A percentile compares a stretch with the other conserved stretches of the same genome.
Conservation (phyloP, 768 basidiomycete species). For the Leucocoprinus leucothites region DNA sequence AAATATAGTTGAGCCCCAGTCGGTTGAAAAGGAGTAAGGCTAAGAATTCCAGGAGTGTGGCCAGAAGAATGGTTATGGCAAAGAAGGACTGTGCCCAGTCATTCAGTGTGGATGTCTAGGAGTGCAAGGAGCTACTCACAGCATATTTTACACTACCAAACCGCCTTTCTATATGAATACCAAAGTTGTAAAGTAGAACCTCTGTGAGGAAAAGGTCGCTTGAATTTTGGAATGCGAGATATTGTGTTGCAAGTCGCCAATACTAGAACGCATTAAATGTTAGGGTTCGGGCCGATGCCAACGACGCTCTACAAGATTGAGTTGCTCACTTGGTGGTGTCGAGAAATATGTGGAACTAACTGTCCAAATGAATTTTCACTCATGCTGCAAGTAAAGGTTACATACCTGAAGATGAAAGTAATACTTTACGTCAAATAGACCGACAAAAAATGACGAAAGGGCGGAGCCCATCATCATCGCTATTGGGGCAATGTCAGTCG, state of each 20-base stretch:
- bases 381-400: constrained; percentile 12
- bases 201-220: constrained; percentile 81
- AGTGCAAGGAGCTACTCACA: constrained; percentile 38
- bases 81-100: constrained; percentile 60
- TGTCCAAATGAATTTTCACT: constrained; percentile 25
- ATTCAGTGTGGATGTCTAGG: constrained; percentile 6
- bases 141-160: constrained; percentile 90
- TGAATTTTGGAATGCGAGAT: constrained; percentile 77
- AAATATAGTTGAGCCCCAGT: constrained; percentile 68
- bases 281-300: constrained; percentile 27
- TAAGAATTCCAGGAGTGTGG: constrained; percentile 66
- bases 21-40: constrained; percentile 63
- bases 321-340: constrained; percentile 73
- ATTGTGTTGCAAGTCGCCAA: constrained; percentile 77
- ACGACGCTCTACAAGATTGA: constrained; percentile 5
- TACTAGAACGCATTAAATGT: constrained; percentile 49
- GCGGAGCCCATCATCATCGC: constrained; percentile 77
- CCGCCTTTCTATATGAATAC: constrained; percentile 72
- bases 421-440: constrained; percentile 84
- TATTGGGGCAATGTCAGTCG: constrained; percentile 24
- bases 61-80: constrained; percentile 62
- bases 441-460: constrained; percentile 67
- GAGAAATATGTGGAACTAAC: constrained; percentile 88
- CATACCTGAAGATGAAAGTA: constrained; percentile 81
- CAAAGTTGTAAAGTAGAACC: constrained; percentile 68